These are phyloP conservation scores for Chamaenerion angustifolium DNA, from an alignment of 345 rosid genomes.

Conservation along the genomic window DNA sequence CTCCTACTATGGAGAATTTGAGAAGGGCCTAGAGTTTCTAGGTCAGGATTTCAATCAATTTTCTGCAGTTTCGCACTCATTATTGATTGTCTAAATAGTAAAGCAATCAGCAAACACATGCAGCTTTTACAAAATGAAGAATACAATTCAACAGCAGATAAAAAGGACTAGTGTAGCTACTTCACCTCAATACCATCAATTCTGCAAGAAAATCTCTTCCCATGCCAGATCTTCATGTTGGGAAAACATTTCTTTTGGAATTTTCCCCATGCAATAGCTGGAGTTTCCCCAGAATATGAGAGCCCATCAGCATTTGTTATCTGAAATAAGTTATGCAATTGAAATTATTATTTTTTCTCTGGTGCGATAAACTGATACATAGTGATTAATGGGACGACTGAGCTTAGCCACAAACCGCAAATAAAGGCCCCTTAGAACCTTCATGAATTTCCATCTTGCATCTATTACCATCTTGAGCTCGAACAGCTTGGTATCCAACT, in stretches of 20 bases:
- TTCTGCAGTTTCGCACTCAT: too few species aligned
- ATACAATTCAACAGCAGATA: neutral
- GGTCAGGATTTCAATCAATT: too few species aligned
- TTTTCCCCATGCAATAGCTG: conserved; percentile 68
- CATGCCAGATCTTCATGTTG: conserved; percentile 51
- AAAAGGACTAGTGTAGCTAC: neutral
- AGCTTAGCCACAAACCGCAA: conserved; percentile 34
- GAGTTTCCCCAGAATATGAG: conserved; percentile 63
- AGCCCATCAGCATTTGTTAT: conserved; percentile 42
- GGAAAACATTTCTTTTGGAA: conserved; percentile 54
- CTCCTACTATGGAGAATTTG: too few species aligned
- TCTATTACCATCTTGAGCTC: conserved; percentile 40
- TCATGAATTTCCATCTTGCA: conserved; percentile 59
- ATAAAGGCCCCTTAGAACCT: conserved; percentile 74
- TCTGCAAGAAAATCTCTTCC: conserved; percentile 67
- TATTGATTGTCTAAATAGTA: too few species aligned
- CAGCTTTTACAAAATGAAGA: neutral
- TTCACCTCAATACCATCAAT: conserved; percentile 63
- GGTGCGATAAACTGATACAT: neutral
- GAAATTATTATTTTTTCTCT: neutral
- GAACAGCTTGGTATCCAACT: conserved; percentile 63
- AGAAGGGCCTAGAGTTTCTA: too few species aligned
- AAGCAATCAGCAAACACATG: neutral
- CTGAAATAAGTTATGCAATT: conserved; percentile 24
- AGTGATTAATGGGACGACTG: neutral